Evolutionary conservation across 768 basidiomycete species (phyloP).

Genomic region (Suillus ampliporus): DNA sequence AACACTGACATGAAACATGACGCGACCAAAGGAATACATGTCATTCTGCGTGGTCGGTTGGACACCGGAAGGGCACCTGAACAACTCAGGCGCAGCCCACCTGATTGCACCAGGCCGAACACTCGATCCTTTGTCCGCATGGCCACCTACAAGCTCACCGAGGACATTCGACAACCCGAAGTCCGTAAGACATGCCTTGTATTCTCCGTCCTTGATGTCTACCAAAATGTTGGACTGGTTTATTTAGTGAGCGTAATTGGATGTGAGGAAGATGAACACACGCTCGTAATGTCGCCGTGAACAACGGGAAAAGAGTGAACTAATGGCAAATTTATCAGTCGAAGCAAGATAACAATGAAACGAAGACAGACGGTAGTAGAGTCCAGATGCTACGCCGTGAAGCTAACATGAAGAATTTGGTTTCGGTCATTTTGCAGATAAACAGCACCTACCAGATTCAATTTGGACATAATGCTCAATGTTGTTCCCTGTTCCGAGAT

Average conservation of each 20-base stretch:
- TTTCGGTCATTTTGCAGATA: neutral
- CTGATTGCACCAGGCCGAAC: slow-evolving; percentile 20
- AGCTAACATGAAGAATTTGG: slow-evolving; percentile 16
- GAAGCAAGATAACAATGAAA: too few relatives aligned
- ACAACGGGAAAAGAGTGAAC: slow-evolving; percentile 22
- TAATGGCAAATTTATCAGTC: neutral
- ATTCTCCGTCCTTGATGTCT: slow-evolving; percentile 11
- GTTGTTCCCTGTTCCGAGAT: neutral
- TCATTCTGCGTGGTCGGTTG: slow-evolving; percentile 35
- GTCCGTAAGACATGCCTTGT: slow-evolving; percentile 46
- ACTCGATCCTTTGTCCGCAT: slow-evolving; percentile 30
- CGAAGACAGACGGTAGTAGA: slow-evolving; percentile 17
- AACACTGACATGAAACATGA: slow-evolving; percentile 19
- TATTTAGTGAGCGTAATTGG: too few relatives aligned
- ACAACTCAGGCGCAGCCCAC: slow-evolving; percentile 14
- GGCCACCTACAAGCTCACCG: slow-evolving; percentile 33
- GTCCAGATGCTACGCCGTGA: slow-evolving; percentile 18
- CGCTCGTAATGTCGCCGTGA: slow-evolving; percentile 25
- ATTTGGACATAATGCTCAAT: neutral
- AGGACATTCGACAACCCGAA: slow-evolving; percentile 51
- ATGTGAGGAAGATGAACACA: slow-evolving; percentile 6
- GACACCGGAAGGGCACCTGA: slow-evolving; percentile 31
- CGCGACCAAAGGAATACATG: slow-evolving; percentile 44
- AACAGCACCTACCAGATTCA: neutral
- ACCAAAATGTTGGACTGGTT: slow-evolving; percentile 26